phyloP scores from a whole-genome alignment of 768 basidiomycete genomes.

The Mycena haematopus region DNA sequence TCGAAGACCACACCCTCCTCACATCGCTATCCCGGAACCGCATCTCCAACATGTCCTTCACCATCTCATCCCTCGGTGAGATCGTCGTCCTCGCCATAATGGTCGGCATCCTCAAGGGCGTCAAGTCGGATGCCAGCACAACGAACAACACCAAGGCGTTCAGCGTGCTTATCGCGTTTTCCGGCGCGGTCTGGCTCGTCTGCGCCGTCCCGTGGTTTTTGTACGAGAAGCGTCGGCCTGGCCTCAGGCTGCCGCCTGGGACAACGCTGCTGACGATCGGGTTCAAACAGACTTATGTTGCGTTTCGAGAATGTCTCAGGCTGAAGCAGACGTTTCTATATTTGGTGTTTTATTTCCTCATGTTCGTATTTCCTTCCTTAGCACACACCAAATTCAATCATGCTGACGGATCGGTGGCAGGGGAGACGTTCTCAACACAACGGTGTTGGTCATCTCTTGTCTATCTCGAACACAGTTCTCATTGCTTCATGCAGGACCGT shows the following conservation, averaged over 20 bases:
- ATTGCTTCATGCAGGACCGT: conserved; percentile 56
- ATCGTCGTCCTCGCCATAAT: conserved; percentile 73
- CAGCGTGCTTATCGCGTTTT: conserved; percentile 79
- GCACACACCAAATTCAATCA: background rate
- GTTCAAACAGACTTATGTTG: conserved; percentile 69
- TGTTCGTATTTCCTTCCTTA: conserved; percentile 48
- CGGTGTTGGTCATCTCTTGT: conserved; percentile 55
- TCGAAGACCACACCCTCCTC: conserved; percentile 56
- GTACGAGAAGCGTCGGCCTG: conserved; percentile 70
- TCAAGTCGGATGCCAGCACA: conserved; percentile 64
- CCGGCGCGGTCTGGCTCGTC: conserved; percentile 75
- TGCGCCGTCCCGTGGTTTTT: conserved; percentile 80
- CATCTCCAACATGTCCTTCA: conserved; percentile 78
- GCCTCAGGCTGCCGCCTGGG: conserved; percentile 62
- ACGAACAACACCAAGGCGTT: conserved; percentile 80
- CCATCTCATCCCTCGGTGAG: conserved; percentile 73
- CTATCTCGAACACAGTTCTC: conserved; percentile 11
- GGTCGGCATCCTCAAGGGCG: conserved; percentile 74
- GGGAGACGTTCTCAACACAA: conserved; percentile 80
- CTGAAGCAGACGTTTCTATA: conserved; percentile 79
- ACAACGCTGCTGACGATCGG: conserved; percentile 67
- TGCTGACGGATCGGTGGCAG: conserved; percentile 38
- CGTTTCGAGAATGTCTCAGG: conserved; percentile 66
- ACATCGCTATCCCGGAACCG: conserved; percentile 75
- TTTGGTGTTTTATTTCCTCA: conserved; percentile 77